Conservation (phyloP, 1,284 basidiomycete genomes). For the Ganoderma meredithae region DNA sequence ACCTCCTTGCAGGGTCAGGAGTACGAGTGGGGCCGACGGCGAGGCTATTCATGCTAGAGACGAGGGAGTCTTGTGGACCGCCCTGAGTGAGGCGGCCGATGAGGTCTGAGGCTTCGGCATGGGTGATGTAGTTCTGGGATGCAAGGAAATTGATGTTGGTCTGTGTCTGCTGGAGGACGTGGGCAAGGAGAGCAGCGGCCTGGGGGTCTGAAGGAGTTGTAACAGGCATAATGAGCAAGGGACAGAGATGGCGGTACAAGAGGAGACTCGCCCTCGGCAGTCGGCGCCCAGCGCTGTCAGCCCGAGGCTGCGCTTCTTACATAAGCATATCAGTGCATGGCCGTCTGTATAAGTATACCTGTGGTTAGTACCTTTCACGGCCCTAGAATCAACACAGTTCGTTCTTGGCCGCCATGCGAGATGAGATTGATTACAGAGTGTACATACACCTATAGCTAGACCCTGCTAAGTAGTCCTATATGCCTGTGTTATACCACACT, state of each 20-base stretch:
- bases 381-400: not conserved
- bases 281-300: no score
- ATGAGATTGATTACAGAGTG: conserved; percentile 13
- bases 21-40: conserved; percentile 30
- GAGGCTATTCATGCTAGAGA: conserved; percentile 32
- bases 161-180: conserved; percentile 69
- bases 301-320: not conserved
- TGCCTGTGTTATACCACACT: conserved; percentile 21
- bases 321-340: no score
- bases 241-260: not conserved
- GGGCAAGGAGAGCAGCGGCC: conserved; percentile 54
- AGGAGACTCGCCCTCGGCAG: no score
- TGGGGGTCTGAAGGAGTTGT: conserved; percentile 36
- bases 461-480: conserved; percentile 21
- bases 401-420: not conserved
- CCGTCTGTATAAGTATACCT: no score
- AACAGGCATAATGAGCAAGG: conserved; percentile 23
- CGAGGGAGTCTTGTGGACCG: conserved; percentile 45
- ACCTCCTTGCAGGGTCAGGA: conserved; percentile 36
- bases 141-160: conserved; percentile 69
- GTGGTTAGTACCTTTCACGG: not conserved
- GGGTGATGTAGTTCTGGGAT: conserved; percentile 61
- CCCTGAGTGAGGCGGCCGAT: conserved; percentile 51
- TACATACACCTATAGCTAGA: conserved; percentile 14
- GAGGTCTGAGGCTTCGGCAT: conserved; percentile 59